Conservation (phyloP, 495 filamentous ascomycete genomes). For the Pyrenula massariospora region DNA sequence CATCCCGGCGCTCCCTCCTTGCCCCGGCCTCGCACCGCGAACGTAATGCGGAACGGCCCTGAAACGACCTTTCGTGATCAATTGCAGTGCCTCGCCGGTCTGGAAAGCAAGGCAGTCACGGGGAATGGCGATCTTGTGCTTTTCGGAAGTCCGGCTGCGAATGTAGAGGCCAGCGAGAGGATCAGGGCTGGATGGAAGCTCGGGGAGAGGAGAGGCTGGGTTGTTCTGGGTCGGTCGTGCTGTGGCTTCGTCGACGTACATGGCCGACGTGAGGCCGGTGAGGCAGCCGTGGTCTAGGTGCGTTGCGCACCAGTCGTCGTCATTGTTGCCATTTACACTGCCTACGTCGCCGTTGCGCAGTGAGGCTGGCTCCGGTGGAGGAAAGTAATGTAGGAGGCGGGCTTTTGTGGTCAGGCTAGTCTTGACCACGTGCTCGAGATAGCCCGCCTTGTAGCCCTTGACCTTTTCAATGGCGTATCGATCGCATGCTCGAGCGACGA, state of each 20-base stretch:
- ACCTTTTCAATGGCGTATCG: slow-evolving; percentile 70
- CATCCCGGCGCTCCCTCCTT: slow-evolving; percentile 28
- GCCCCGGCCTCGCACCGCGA: slow-evolving; percentile 43
- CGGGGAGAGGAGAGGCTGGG: slow-evolving; percentile 38
- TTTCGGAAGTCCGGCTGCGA: slow-evolving; percentile 62
- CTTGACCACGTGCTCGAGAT: slow-evolving; percentile 77
- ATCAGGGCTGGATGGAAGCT: slow-evolving; percentile 65
- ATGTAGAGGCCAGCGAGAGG: slow-evolving; percentile 83
- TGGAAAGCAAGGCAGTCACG: slow-evolving; percentile 88
- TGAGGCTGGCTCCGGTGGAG: slow-evolving; percentile 1
- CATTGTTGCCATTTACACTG: slow-evolving; percentile 30
- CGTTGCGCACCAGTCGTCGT: slow-evolving; percentile 93
- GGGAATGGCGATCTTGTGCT: slow-evolving; percentile 82
- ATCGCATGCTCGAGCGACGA: slow-evolving; percentile 85
- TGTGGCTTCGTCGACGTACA: slow-evolving; percentile 79
- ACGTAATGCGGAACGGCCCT: slow-evolving; percentile 96
- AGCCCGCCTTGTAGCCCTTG: slow-evolving; percentile 57
- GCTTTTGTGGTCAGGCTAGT: slow-evolving; percentile 85
- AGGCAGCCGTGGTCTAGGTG: slow-evolving; percentile 91
- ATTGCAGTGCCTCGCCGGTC: slow-evolving; percentile 82
- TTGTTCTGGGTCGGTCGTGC: slow-evolving; percentile 25
- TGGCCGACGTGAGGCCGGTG: slow-evolving; percentile 84
- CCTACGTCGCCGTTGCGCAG: slow-evolving; percentile 1
- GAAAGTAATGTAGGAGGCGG: slow-evolving; percentile 88
- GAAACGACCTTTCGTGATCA: slow-evolving; percentile 80